Evolutionary conservation across 495 filamentous ascomycete genomes (phyloP).

Genomic region (Lasiosphaeria hispida): DNA sequence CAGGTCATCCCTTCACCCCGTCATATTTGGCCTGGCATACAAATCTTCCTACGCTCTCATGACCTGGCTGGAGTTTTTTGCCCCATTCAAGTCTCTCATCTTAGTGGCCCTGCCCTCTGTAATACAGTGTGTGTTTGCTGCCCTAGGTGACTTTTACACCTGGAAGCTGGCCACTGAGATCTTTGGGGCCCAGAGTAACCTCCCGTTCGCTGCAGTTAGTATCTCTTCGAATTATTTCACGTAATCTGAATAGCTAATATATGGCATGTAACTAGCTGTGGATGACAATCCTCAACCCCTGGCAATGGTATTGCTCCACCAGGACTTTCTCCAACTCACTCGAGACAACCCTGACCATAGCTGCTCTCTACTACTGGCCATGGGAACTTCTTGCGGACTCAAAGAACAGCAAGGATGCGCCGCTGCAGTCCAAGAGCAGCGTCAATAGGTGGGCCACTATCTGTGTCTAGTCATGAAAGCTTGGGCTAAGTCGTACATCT

Average conservation of each 20-base stretch:
- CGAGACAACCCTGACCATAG: conserved; percentile 81
- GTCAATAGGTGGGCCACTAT: conserved; percentile 29
- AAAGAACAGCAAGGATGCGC: conserved; percentile 24
- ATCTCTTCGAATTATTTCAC: background rate
- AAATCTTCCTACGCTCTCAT: conserved; percentile 54
- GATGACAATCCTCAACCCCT: conserved; percentile 78
- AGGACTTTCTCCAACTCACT: conserved; percentile 91
- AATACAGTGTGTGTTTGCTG: conserved; percentile 73
- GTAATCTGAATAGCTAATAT: no score
- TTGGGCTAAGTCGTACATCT: background rate
- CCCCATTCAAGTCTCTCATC: conserved; percentile 55
- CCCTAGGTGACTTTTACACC: conserved; percentile 80
- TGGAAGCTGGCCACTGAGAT: conserved; percentile 76
- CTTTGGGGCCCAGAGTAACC: conserved; percentile 63
- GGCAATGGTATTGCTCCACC: conserved; percentile 96
- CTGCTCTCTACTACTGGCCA: conserved; percentile 81
- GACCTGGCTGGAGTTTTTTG: conserved; percentile 45
- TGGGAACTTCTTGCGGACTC: conserved; percentile 58
- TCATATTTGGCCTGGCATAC: conserved; percentile 78
- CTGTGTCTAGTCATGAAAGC: no score
- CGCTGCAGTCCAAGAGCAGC: conserved; percentile 24
- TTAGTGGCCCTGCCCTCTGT: conserved; percentile 71
- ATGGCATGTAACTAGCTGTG: conserved; percentile 45
- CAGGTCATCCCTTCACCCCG: conserved; percentile 88
- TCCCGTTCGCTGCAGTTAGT: conserved; percentile 68